A percentile compares a stretch with the other conserved stretches of the same genome.
Conservation (phyloP, 495 filamentous ascomycete species). For the Hypoxylon fuscum region DNA sequence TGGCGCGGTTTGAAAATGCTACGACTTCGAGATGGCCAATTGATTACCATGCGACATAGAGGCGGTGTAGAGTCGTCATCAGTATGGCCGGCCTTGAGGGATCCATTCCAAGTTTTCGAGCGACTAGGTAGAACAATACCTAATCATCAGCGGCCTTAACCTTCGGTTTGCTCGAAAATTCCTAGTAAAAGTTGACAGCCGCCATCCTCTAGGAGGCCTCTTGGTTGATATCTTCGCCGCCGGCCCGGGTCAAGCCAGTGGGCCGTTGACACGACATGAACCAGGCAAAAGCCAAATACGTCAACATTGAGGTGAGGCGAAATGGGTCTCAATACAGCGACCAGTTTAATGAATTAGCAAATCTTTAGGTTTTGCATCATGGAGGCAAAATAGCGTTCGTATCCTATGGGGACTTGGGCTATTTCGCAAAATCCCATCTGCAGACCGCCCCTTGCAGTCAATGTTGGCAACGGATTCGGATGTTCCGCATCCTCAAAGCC, state of each 20-base stretch:
- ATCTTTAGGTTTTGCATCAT: slow-evolving; percentile 10
- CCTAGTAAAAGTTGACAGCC: not conserved
- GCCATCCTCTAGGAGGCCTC: slow-evolving; percentile 25
- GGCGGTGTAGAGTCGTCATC: slow-evolving; percentile 16
- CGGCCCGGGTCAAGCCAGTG: slow-evolving; percentile 32
- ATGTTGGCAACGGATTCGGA: slow-evolving; percentile 25
- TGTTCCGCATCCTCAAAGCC: slow-evolving; percentile 22
- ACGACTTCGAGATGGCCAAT: slow-evolving; percentile 17
- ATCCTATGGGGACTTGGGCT: slow-evolving; percentile 11
- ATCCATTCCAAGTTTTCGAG: not conserved
- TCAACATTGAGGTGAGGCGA: slow-evolving; percentile 38
- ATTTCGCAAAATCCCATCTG: slow-evolving; percentile 11
- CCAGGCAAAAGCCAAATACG: slow-evolving; percentile 14
- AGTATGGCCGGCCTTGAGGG: not conserved
- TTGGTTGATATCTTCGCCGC: slow-evolving; percentile 17
- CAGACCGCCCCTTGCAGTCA: not conserved
- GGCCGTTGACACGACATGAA: slow-evolving; percentile 30
- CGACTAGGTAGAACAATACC: slow-evolving; percentile 8
- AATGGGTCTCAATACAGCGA: slow-evolving; percentile 5
- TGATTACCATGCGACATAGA: slow-evolving; percentile 10
- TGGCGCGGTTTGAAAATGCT: slow-evolving; percentile 16
- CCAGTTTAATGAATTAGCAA: slow-evolving; percentile 14
- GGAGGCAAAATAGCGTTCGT: slow-evolving; percentile 17
- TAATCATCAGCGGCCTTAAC: slow-evolving; percentile 12
- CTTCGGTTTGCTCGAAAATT: slow-evolving; percentile 2